phyloP scores from a whole-genome alignment of 1,284 basidiomycete species.

The Macrocystidia cucumis region DNA sequence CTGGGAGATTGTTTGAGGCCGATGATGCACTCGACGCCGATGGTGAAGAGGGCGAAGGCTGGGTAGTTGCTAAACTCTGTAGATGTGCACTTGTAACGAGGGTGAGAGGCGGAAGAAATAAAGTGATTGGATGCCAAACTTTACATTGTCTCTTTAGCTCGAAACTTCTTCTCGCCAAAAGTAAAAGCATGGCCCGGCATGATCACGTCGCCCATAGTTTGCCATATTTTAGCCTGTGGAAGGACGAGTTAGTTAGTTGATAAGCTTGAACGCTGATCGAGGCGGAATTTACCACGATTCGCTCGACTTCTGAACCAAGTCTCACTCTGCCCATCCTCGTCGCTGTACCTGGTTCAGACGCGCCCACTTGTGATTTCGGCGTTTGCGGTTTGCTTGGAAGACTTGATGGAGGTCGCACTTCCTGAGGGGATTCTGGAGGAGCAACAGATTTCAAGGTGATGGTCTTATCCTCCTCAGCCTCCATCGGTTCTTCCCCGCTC shows the following conservation, averaged over 20 bases:
- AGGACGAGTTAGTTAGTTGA: neutral
- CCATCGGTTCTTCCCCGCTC: too few relatives aligned
- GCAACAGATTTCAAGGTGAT: too few relatives aligned
- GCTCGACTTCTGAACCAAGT: slow-evolving; percentile 49
- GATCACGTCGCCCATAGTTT: slow-evolving; percentile 53
- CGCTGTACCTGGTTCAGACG: slow-evolving; percentile 7
- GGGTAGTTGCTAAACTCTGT: slow-evolving; percentile 31
- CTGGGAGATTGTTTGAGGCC: slow-evolving; percentile 22
- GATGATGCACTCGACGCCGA: slow-evolving; percentile 38
- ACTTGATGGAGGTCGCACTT: too few relatives aligned
- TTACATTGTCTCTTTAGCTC: slow-evolving; percentile 62
- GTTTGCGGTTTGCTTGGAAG: too few relatives aligned
- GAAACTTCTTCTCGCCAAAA: slow-evolving; percentile 32
- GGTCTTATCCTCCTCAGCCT: too few relatives aligned
- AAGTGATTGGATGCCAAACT: slow-evolving; percentile 15
- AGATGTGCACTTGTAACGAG: slow-evolving; percentile 41
- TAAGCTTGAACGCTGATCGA: neutral
- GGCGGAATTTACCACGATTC: slow-evolving; percentile 40
- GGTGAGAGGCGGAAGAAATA: slow-evolving; percentile 4
- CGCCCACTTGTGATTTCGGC: too few relatives aligned
- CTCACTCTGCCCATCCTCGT: slow-evolving; percentile 26
- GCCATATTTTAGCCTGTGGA: slow-evolving; percentile 59
- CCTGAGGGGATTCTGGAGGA: too few relatives aligned
- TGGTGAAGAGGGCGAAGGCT: slow-evolving; percentile 38
- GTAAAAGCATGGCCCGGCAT: slow-evolving; percentile 44